These are phyloP conservation scores for Schizophyllum amplum DNA, from an alignment of 1,284 basidiomycete species.

Conservation along the genomic window DNA sequence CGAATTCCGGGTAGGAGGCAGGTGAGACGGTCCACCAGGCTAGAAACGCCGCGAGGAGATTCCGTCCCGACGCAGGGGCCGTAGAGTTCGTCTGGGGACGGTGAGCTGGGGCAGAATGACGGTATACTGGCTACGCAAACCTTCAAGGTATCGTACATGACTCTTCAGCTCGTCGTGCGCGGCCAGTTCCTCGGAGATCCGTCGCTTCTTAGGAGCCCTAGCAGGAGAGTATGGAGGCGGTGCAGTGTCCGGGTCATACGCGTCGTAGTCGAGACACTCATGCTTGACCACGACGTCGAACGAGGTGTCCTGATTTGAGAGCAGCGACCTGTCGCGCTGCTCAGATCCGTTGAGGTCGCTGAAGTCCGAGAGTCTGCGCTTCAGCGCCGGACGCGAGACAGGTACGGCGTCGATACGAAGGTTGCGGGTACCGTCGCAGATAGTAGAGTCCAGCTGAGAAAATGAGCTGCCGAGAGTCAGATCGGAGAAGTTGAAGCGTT, in stretches of 20 bases:
- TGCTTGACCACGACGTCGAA: slow-evolving; percentile 36
- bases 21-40: slow-evolving; percentile 30
- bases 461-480: not conserved
- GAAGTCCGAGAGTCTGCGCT: slow-evolving; percentile 15
- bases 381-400: not conserved
- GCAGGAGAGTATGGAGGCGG: slow-evolving; percentile 9
- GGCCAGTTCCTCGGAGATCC: slow-evolving; percentile 1
- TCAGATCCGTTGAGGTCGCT: slow-evolving; percentile 33
- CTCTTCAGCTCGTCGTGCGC: slow-evolving; percentile 12
- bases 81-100: slow-evolving; percentile 27
- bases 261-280: slow-evolving; percentile 24
- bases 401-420: slow-evolving; percentile 8
- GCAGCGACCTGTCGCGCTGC: slow-evolving; percentile 30
- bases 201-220: slow-evolving; percentile 6
- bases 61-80: slow-evolving; percentile 35
- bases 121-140: slow-evolving; percentile 9
- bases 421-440: slow-evolving; percentile 15
- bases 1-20: slow-evolving; percentile 36
- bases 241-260: slow-evolving; percentile 13
- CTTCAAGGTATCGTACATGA: slow-evolving; percentile 22
- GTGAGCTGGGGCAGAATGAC: slow-evolving; percentile 7
- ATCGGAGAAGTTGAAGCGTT: not conserved
- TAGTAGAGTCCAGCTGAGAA: not conserved
- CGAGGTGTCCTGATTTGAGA: slow-evolving; percentile 34
- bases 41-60: slow-evolving; percentile 28